Evolutionary conservation across 352 stramenopile species (phyloP).

Genomic region (Thraustochytrium striatum): DNA sequence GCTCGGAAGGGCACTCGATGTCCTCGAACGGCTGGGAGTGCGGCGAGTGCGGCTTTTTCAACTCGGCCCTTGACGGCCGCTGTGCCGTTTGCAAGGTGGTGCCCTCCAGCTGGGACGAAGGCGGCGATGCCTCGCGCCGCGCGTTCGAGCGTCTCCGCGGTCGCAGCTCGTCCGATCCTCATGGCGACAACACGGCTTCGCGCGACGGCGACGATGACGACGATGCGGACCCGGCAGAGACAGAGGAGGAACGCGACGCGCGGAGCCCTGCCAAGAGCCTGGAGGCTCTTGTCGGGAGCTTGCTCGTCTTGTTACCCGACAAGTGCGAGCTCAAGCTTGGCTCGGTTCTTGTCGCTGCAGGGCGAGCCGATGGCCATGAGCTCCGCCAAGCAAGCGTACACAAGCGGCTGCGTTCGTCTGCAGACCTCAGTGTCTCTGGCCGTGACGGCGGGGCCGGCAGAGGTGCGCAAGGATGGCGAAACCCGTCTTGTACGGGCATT

Average conservation of each 20-base stretch:
- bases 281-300: background rate
- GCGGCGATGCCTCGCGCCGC: too few species aligned
- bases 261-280: background rate
- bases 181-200: background rate
- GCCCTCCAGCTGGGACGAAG: background rate
- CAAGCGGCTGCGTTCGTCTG: background rate
- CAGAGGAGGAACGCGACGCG: too few species aligned
- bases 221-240: background rate
- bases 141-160: too few species aligned
- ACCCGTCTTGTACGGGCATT: too few species aligned
- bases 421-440: background rate
- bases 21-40: conserved; percentile 36
- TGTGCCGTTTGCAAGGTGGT: conserved; percentile 21
- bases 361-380: background rate
- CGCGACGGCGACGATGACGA: background rate
- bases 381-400: background rate
- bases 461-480: too few species aligned
- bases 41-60: conserved; percentile 23
- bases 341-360: background rate
- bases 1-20: too few species aligned
- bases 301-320: background rate
- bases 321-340: background rate
- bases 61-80: background rate
- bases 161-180: background rate
- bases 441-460: too few species aligned